Evolutionary conservation across 257 asterid genomes (phyloP).

Genomic region (Buddleja alternifolia): DNA sequence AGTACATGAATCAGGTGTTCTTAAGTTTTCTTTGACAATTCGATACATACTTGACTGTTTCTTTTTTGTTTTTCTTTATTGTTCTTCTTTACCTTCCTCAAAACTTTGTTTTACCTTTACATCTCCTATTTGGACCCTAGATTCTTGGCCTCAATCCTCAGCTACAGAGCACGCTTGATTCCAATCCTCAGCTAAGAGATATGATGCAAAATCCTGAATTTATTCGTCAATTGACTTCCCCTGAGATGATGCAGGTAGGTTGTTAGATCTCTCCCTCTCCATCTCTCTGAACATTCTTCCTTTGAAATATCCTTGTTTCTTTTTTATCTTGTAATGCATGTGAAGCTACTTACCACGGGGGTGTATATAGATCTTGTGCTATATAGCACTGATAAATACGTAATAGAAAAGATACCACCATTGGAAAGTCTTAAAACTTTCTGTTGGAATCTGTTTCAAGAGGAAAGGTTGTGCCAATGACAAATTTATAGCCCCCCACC

Average conservation of each 20-base stretch:
- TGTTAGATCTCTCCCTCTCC: not conserved
- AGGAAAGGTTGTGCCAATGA: too few species aligned
- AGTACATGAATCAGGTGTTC: constrained; percentile 57
- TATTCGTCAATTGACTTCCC: constrained; percentile 53
- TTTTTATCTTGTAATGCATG: not conserved
- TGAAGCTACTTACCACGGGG: too few species aligned
- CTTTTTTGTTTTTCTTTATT: not conserved
- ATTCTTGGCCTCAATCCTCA: constrained; percentile 50
- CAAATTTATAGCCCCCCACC: too few species aligned
- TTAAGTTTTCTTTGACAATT: constrained; percentile 4
- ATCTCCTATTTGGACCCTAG: constrained; percentile 28
- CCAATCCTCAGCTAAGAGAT: constrained; percentile 58
- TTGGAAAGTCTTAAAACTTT: not conserved
- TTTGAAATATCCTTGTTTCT: not conserved
- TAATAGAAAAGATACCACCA: not conserved
- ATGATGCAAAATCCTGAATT: constrained; percentile 65
- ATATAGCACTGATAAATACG: not conserved
- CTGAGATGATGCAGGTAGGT: constrained; percentile 58
- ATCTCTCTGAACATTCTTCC: not conserved
- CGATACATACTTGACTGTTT: not conserved
- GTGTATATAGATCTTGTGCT: too few species aligned
- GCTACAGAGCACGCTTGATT: constrained; percentile 46
- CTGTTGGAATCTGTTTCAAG: not conserved
- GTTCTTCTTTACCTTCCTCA: not conserved
- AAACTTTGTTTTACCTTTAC: constrained; percentile 2